phyloP scores from a whole-genome alignment of 129 eudicot genomes.

The Logfia minima region DNA sequence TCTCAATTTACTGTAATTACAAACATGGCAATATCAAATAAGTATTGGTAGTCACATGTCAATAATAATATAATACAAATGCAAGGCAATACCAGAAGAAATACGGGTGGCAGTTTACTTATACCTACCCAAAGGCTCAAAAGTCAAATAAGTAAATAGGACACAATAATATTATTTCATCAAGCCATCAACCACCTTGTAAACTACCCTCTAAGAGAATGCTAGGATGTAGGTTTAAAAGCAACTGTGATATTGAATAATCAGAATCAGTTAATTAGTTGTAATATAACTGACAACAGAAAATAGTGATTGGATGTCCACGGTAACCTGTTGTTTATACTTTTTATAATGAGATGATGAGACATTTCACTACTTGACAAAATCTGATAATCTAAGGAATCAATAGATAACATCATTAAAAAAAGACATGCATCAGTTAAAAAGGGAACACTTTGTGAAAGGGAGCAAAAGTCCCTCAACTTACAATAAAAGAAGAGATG shows the following conservation, averaged over 20 bases:
- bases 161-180: slow-evolving; percentile 1
- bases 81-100: neutral
- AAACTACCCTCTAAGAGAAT: neutral
- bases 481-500: neutral
- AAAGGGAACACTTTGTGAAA: neutral
- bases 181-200: slow-evolving; percentile 12
- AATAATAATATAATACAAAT: neutral
- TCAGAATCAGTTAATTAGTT: neutral
- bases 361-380: neutral
- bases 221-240: neutral
- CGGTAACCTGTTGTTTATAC: neutral
- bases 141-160: slow-evolving; percentile 1
- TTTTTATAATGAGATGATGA: neutral
- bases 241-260: neutral
- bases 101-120: neutral
- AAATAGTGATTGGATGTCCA: neutral
- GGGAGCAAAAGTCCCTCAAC: neutral
- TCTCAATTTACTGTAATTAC: neutral
- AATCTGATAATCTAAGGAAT: neutral
- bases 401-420: neutral
- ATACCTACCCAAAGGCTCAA: slow-evolving; percentile 1
- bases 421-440: neutral
- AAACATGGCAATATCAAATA: neutral
- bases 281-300: neutral
- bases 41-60: neutral